These are phyloP conservation scores for Echria macrotheca DNA, from an alignment of 495 filamentous ascomycete genomes.

Conservation along the genomic window DNA sequence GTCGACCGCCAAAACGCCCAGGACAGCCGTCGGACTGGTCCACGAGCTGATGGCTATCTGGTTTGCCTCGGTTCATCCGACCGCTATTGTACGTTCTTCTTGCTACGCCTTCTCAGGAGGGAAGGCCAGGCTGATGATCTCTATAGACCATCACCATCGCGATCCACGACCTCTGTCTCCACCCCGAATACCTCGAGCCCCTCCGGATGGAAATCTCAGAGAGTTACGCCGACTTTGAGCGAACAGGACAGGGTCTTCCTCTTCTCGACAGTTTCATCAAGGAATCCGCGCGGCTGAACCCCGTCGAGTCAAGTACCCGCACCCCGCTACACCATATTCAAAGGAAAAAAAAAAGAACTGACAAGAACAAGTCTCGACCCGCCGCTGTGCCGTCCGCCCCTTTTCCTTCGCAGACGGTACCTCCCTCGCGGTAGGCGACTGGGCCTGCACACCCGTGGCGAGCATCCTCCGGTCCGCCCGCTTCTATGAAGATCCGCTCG, in stretches of 20 bases:
- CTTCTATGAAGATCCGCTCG: slow-evolving; percentile 13
- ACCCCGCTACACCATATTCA: no score
- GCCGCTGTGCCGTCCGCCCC: slow-evolving; percentile 19
- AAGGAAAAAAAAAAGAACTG: no score
- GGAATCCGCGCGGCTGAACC: slow-evolving; percentile 29
- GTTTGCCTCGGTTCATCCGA: slow-evolving; percentile 23
- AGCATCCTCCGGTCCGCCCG: slow-evolving; percentile 13
- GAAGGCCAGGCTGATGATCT: no score
- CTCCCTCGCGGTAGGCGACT: slow-evolving; percentile 19
- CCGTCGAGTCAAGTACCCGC: slow-evolving; percentile 26
- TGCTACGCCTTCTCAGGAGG: background rate
- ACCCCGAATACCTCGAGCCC: slow-evolving; percentile 26
- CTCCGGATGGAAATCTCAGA: slow-evolving; percentile 10
- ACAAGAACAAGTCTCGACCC: slow-evolving; percentile 20
- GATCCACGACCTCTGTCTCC: slow-evolving; percentile 27
- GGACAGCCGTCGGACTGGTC: slow-evolving; percentile 17
- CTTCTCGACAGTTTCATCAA: slow-evolving; percentile 37
- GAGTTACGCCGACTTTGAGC: slow-evolving; percentile 8
- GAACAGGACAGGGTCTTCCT: slow-evolving; percentile 9
- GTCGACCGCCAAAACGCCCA: slow-evolving; percentile 12
- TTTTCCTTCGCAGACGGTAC: slow-evolving; percentile 28
- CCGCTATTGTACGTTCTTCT: slow-evolving; percentile 17
- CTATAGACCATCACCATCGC: slow-evolving; percentile 27
- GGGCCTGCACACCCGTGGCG: slow-evolving; percentile 22
- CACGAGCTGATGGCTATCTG: slow-evolving; percentile 28